Evolutionary conservation across 805 yeast species (phyloP), one percentile per base, ranked within the genome.

Genomic region (Teunomyces atbi): DNA sequence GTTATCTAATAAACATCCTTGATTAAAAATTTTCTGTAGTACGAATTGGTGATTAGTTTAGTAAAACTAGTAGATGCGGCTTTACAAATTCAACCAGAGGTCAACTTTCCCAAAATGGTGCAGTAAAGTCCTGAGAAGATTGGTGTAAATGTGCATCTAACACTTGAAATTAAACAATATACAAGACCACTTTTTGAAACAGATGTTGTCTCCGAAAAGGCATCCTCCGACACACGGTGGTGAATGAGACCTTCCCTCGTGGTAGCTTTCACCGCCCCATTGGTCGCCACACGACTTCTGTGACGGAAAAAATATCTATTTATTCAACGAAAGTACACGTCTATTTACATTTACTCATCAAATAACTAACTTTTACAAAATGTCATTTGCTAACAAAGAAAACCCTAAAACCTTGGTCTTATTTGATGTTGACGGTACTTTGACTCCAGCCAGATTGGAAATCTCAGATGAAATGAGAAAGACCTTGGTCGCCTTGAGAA

Each of bases 381-480:
- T 71, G 80, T 82, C 85, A 54, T 87, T 86, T 63, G 69, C 89
- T 33, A 73, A 86, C 65, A 84, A 82, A 69, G 86, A 88, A 74
- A 77, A 84, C 57, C 96, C 96, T 65, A 85, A 89, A 59, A 86
- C 89, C 53, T 77, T 94, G 62, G 96, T 89, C 57, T 82, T 94
- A 55, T 94, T 94, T 73, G 99, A 94, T 63, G 99, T 94, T 57
- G 99, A 94, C 68, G 99, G 97, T 56, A 94, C 99, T 47, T 79
- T 94, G 69, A 92, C 98, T 35, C 99, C 98, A 57, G 98, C 99
- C 46, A 89, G 99, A 78, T 80, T 84, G 66, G 68, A 64, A 45
- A 71, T 86, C 58, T 82, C 90, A 51, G 79, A 81, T 60, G 96
- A 90, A 71, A 86, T 94, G 84, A 80, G 74, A 64, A 69, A 79